phyloP scores from a whole-genome alignment of 1,139 yeast genomes.

The Candida albicans region DNA sequence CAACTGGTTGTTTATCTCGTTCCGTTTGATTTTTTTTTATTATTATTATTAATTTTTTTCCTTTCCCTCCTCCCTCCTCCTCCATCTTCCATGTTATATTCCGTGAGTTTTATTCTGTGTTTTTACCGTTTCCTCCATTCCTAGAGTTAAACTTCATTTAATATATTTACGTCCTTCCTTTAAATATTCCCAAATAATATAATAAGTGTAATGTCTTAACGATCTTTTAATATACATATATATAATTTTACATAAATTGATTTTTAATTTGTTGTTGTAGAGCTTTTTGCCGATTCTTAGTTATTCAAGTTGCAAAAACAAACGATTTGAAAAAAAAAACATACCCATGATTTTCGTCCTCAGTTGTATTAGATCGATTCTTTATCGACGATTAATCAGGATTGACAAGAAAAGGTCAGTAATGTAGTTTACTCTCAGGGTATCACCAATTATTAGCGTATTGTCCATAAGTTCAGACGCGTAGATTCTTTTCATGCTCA shows the following conservation, averaged over 20 bases:
- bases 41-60: too few relatives aligned
- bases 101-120: conserved; percentile 6
- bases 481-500: too few relatives aligned
- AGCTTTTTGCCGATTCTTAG: neutral
- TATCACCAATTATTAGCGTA: too few relatives aligned
- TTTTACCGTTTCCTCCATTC: neutral
- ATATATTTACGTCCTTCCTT: conserved; percentile 8
- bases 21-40: conserved; percentile 1
- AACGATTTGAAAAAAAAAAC: too few relatives aligned
- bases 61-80: neutral
- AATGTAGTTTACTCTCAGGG: too few relatives aligned
- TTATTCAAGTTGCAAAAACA: neutral
- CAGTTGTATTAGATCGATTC: neutral
- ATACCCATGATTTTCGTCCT: too few relatives aligned
- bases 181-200: conserved; percentile 4
- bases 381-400: too few relatives aligned
- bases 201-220: conserved; percentile 8
- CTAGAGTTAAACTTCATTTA: conserved; percentile 7
- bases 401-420: too few relatives aligned
- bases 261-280: neutral
- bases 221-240: conserved; percentile 2
- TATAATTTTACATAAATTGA: neutral
- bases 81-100: neutral
- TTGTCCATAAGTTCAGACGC: too few relatives aligned
- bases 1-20: neutral